Evolutionary conservation across 2,329 filamentous ascomycete genomes (phyloP).

Genomic region (Acrodontium crateriforme): DNA sequence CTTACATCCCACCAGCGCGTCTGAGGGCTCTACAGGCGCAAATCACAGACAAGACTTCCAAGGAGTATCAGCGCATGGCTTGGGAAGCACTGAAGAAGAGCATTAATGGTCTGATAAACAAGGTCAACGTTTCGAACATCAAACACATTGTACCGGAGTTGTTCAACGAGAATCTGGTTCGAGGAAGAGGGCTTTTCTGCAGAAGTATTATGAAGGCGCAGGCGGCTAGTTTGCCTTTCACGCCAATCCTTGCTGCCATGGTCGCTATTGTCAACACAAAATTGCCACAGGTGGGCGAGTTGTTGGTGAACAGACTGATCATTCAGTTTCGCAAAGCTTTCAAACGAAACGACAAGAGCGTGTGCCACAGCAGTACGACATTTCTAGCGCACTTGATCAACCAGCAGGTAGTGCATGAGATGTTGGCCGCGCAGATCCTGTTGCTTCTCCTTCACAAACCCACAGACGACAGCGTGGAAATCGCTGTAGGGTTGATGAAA

Average conservation of each 20-base stretch:
- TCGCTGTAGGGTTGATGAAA: constrained; percentile 82
- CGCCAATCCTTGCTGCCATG: constrained; percentile 91
- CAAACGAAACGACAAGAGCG: constrained; percentile 91
- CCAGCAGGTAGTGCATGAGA: constrained; percentile 88
- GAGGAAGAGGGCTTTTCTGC: constrained; percentile 85
- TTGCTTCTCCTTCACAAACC: constrained; percentile 87
- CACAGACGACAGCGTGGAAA: constrained; percentile 94
- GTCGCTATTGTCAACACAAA: constrained; percentile 96
- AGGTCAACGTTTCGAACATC: constrained; percentile 96
- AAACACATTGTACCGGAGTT: constrained; percentile 94
- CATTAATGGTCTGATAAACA: constrained; percentile 98
- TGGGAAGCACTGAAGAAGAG: constrained; percentile 99
- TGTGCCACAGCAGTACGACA: constrained; percentile 82
- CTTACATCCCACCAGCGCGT: constrained; percentile 87
- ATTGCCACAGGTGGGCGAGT: constrained; percentile 82
- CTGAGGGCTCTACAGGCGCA: constrained; percentile 86
- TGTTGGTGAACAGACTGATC: constrained; percentile 71
- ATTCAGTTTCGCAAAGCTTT: constrained; percentile 93
- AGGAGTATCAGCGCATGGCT: constrained; percentile 97
- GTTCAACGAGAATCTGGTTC: constrained; percentile 85
- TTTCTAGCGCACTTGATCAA: constrained; percentile 95
- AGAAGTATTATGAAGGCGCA: constrained; percentile 98
- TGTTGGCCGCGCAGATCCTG: constrained; percentile 82
- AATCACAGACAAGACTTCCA: constrained; percentile 90
- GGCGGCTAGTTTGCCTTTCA: constrained; percentile 88